These are phyloP conservation scores for Petunia secreta DNA, from an alignment of 257 asterid species.

Conservation along the genomic window DNA sequence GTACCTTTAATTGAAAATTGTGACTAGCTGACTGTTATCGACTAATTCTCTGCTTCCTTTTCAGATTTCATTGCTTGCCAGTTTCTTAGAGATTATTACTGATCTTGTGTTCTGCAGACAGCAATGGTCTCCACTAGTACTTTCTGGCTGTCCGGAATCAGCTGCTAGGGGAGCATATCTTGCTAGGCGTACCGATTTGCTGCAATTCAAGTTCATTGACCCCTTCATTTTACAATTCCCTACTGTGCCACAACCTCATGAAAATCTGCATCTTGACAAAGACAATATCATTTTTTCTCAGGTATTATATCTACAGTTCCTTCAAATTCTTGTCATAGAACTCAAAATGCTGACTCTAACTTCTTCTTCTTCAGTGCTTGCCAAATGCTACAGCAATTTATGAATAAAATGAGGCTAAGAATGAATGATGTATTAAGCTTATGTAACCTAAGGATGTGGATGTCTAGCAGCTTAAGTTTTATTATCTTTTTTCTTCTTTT, in stretches of 20 bases:
- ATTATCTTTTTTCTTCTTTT: neutral
- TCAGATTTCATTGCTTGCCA: neutral
- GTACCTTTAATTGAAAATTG: neutral
- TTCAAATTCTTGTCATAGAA: neutral
- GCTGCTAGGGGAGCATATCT: slow-evolving; percentile 65
- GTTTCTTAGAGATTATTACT: neutral
- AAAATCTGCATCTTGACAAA: slow-evolving; percentile 48
- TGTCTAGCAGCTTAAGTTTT: neutral
- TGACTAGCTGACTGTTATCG: neutral
- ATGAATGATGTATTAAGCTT: neutral
- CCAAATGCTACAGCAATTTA: slow-evolving; percentile 3
- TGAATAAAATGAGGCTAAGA: neutral
- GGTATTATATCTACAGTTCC: slow-evolving; percentile 42
- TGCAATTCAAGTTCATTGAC: slow-evolving; percentile 63
- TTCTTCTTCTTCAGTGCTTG: slow-evolving; percentile 7
- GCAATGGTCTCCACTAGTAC: slow-evolving; percentile 59
- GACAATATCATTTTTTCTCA: slow-evolving; percentile 51
- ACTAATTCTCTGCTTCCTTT: neutral
- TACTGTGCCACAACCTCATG: slow-evolving; percentile 42
- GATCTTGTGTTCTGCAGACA: slow-evolving; percentile 41
- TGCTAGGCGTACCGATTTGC: slow-evolving; percentile 51
- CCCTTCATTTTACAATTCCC: slow-evolving; percentile 38
- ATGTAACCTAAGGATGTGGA: slow-evolving; percentile 7
- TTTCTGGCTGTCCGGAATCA: slow-evolving; percentile 31
- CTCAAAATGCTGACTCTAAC: neutral